Evolutionary conservation across 306 rosid genomes (phyloP).

Genomic region (Cicer judaicum): DNA sequence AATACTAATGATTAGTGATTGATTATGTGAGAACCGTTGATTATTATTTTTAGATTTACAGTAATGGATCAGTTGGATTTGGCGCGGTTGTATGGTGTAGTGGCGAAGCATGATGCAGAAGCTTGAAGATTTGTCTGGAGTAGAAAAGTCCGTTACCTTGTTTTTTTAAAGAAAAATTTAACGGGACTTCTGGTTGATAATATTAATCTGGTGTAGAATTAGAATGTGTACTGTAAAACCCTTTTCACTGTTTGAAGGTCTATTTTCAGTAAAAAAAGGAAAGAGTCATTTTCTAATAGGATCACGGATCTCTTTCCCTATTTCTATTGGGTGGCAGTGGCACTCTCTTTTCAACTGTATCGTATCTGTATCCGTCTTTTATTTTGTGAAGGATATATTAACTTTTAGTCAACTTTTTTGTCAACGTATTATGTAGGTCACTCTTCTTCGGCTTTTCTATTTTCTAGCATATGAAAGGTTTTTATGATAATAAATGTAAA

Average conservation of each 20-base stretch:
- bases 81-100: constrained; percentile 16
- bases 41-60: constrained; percentile 8
- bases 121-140: constrained; percentile 18
- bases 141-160: constrained; percentile 25
- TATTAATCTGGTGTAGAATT: constrained; percentile 47
- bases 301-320: constrained; percentile 61
- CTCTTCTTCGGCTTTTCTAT: not conserved
- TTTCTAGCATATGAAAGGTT: not conserved
- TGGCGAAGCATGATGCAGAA: constrained; percentile 36
- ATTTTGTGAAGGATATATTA: not conserved
- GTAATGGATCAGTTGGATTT: constrained; percentile 23
- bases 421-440: not conserved
- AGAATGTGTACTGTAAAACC: constrained; percentile 48
- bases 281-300: constrained; percentile 27
- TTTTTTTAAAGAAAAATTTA: not conserved
- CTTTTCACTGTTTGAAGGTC: constrained; percentile 35
- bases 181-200: constrained; percentile 17
- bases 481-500: not conserved
- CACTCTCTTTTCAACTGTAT: not conserved
- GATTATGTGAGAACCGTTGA: constrained; percentile 30
- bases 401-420: constrained; percentile 1
- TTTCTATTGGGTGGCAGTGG: constrained; percentile 59
- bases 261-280: constrained; percentile 42
- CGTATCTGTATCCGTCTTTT: not conserved
- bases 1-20: constrained; percentile 41